phyloP scores from a whole-genome alignment of 1,139 yeast species.

The Pneumocystis sp. region DNA sequence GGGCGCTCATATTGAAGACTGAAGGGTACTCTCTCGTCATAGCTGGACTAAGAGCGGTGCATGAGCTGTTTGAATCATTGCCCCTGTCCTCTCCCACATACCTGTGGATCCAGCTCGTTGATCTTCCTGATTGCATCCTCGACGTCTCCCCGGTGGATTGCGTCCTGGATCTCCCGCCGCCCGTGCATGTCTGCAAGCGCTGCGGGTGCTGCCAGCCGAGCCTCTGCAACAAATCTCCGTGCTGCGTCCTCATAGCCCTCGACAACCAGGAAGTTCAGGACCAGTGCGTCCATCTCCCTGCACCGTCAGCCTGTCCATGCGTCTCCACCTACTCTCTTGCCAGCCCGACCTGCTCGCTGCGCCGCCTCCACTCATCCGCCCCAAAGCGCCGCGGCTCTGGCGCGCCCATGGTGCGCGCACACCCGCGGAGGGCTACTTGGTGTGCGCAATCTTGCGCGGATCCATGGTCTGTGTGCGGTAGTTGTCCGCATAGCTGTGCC shows the following conservation, averaged over 20 bases:
- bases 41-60: conserved; percentile 19
- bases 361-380: not conserved
- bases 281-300: conserved; percentile 23
- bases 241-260: conserved; percentile 30
- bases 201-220: conserved; percentile 19
- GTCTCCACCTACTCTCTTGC: not conserved
- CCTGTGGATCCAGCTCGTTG: conserved; percentile 27
- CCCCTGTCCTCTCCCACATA: too few species aligned
- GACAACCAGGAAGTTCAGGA: conserved; percentile 27
- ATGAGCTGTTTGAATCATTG: conserved; percentile 18
- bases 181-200: conserved; percentile 21
- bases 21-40: conserved; percentile 18
- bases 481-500: not conserved
- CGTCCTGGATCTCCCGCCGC: conserved; percentile 23
- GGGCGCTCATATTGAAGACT: conserved; percentile 20
- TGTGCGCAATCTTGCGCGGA: not conserved
- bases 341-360: not conserved
- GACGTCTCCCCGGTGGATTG: conserved; percentile 25
- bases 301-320: not conserved
- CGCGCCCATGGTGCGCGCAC: not conserved
- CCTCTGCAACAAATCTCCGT: conserved; percentile 25
- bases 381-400: not conserved
- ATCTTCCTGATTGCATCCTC: conserved; percentile 27
- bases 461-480: not conserved
- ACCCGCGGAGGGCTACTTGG: not conserved